Base-by-base conservation (phyloP, 805 yeast species). In the Lachancea meyersii region DNA sequence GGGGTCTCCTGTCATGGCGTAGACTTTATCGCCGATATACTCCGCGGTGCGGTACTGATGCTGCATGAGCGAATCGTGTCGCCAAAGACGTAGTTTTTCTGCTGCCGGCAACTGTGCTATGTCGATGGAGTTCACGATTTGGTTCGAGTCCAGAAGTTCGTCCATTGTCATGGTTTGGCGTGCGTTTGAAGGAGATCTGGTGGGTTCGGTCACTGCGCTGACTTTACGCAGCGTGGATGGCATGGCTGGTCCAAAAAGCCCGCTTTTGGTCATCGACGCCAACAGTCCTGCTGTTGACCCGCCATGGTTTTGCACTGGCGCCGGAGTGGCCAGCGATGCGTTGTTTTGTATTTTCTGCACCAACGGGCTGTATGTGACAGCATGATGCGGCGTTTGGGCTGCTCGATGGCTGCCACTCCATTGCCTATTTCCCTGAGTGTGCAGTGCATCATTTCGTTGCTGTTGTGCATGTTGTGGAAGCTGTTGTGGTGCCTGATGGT, bases 21-120 rank as follows among this genome's bases (percentile, higher is more conserved):
- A 72, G 6, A 93, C 86, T 54, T 89, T 91, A 65, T 93, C 96
- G 13, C 96, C 97, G 21, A 93, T 76, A 58, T 80, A 87, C 53
- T 83, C 91, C 0, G 97, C 97, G 0, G 97, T 86, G 34, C 73
- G 73, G 61, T 86, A 86, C 48, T 88, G 94, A 60, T 89, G 97
- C 53, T 89, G 95, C 82, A 84, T 80, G 44, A 84, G 63, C 0
- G 98, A 95, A 57, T 88, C 96, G 49, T 88, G 94, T 37, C 97
- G 69, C 98, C 97, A 93, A 22, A 86, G 68, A 35, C 97, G 67
- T 27, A 93, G 71, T 51, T 81, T 79, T 49, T 91, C 97, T 0
- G 89, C 93, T 45, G 85, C 93, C 0, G 95, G 75, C 31, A 60
- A 47, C 21, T 58, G 59, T 3, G 58, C 43, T 2, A 60, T 44